Evolutionary conservation across 140 eudicot species (phyloP).

Genomic region (Ambrosia hybrid): DNA sequence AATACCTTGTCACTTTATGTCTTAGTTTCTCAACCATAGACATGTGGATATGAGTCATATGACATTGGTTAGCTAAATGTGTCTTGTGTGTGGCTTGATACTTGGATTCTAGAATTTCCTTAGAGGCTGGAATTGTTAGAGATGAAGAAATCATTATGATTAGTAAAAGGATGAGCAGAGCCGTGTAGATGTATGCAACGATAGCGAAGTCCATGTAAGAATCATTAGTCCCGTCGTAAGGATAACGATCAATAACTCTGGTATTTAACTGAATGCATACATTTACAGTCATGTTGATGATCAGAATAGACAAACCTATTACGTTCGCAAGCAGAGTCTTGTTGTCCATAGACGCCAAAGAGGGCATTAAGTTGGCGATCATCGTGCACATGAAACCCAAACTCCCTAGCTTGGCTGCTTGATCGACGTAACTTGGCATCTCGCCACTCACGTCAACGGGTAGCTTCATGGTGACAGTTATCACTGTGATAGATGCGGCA

Average conservation of each 20-base stretch:
- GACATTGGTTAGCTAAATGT: background rate
- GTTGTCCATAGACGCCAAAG: slow-evolving; percentile 38
- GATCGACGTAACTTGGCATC: slow-evolving; percentile 29
- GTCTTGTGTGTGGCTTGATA: slow-evolving; percentile 5
- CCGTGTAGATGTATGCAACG: slow-evolving; percentile 2
- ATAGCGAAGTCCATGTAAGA: background rate
- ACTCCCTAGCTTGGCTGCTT: slow-evolving; percentile 27
- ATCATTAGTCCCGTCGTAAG: background rate
- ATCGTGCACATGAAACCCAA: slow-evolving; percentile 27
- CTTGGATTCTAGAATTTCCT: slow-evolving; percentile 15
- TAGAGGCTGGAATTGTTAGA: slow-evolving; percentile 16
- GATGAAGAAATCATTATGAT: slow-evolving; percentile 16
- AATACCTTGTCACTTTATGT: slow-evolving; percentile 13
- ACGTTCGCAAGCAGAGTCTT: slow-evolving; percentile 32
- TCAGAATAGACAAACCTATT: slow-evolving; percentile 40
- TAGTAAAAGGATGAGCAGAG: slow-evolving; percentile 6
- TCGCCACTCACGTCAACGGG: slow-evolving; percentile 28
- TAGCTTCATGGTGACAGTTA: slow-evolving; percentile 40
- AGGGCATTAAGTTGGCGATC: slow-evolving; percentile 37
- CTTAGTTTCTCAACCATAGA: slow-evolving; percentile 10
- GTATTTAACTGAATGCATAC: slow-evolving; percentile 18
- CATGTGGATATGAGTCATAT: background rate
- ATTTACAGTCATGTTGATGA: slow-evolving; percentile 36
- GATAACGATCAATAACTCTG: background rate
- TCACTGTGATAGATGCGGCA: slow-evolving; percentile 34